Percentiles rank a stretch among this genome's conserved stretches.
These are phyloP conservation scores for Apiospora hydei DNA, from an alignment of 2,329 filamentous ascomycete genomes.

Conservation along the genomic window DNA sequence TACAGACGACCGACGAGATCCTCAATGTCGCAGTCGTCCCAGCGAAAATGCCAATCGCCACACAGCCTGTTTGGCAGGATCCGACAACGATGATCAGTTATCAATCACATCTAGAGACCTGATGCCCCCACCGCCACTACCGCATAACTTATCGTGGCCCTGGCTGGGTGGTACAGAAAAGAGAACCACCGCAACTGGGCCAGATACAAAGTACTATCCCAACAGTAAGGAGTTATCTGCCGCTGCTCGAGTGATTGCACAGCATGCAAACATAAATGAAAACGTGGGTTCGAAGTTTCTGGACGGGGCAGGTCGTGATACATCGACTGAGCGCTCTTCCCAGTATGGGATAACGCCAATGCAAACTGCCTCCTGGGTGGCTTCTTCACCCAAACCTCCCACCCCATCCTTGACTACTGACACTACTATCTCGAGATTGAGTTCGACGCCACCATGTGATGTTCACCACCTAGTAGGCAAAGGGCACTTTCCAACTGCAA, in stretches of 20 bases:
- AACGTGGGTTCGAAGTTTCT: neutral
- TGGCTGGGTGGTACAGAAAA: neutral
- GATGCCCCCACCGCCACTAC: constrained; percentile 43
- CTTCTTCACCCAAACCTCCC: constrained; percentile 33
- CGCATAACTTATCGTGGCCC: constrained; percentile 25
- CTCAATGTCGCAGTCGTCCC: neutral
- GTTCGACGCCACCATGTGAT: constrained; percentile 33
- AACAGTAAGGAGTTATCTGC: constrained; percentile 9
- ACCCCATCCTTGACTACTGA: constrained; percentile 27
- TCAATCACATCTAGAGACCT: constrained; percentile 38
- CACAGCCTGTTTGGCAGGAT: neutral
- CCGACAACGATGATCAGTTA: constrained; percentile 27
- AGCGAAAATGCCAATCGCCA: neutral
- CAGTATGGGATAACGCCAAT: constrained; percentile 27
- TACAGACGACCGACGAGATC: neutral
- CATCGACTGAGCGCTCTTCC: neutral
- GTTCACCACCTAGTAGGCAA: constrained; percentile 8
- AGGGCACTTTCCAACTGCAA: neutral
- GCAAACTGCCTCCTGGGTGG: constrained; percentile 38
- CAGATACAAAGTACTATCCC: neutral
- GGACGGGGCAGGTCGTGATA: too few relatives aligned
- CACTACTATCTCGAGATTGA: constrained; percentile 29
- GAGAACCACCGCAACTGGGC: neutral
- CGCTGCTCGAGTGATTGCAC: neutral
- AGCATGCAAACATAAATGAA: neutral